A percentile compares a stretch with the other conserved stretches of the same genome.
phyloP scores from a whole-genome alignment of 768 basidiomycete species.

The Crucibulum laeve region DNA sequence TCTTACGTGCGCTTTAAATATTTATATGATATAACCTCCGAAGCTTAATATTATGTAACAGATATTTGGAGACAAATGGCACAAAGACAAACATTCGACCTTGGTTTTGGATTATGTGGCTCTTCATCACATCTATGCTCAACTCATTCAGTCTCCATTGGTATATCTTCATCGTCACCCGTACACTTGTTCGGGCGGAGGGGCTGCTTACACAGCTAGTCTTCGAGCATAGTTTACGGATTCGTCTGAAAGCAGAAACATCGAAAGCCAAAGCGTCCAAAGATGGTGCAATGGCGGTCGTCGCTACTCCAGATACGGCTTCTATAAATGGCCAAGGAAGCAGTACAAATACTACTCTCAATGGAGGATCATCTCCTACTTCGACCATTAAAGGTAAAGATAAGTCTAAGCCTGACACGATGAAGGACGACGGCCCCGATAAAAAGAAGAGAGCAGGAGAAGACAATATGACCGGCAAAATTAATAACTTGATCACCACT shows the following conservation, averaged over 20 bases:
- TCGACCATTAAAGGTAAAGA: neutral
- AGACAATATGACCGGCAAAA: conserved; percentile 58
- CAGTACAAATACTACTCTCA: neutral
- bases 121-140: conserved; percentile 6
- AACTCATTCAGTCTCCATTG: conserved; percentile 20
- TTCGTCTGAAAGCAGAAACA: conserved; percentile 49
- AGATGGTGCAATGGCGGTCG: too few species aligned
- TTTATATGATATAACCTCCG: neutral
- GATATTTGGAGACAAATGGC: conserved; percentile 17
- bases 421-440: neutral
- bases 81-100: conserved; percentile 7
- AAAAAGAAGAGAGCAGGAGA: conserved; percentile 14
- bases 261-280: conserved; percentile 6
- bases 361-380: neutral
- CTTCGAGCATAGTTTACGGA: conserved; percentile 44
- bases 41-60: conserved; percentile 2
- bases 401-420: neutral
- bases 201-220: conserved; percentile 34
- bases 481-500: conserved; percentile 69
- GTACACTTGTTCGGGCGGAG: conserved; percentile 43
- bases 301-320: too few species aligned
- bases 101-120: conserved; percentile 12
- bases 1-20: conserved; percentile 23
- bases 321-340: too few species aligned
- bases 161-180: conserved; percentile 37